phyloP scores from a whole-genome alignment of 176 grass and related monocot species.

The Cocos nucifera region DNA sequence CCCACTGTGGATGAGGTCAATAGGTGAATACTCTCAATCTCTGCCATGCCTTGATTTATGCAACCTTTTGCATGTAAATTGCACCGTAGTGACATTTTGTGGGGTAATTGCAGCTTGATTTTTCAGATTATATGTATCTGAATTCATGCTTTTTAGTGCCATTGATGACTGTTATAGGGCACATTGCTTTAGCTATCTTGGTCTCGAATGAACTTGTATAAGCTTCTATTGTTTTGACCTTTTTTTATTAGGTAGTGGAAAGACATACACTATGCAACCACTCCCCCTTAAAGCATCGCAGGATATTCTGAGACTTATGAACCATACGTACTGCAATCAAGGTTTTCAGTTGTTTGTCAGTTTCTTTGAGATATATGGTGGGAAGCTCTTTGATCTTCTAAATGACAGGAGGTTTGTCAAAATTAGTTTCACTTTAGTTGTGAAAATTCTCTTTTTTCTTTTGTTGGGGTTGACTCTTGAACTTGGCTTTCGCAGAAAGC shows the following conservation, averaged over 20 bases:
- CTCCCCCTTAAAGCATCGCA: slow-evolving; percentile 93
- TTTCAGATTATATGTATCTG: no score
- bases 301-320: slow-evolving; percentile 93
- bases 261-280: slow-evolving; percentile 96
- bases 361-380: slow-evolving; percentile 99
- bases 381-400: slow-evolving; percentile 92
- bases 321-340: slow-evolving; percentile 86
- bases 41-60: no score
- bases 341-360: slow-evolving; percentile 90
- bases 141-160: no score
- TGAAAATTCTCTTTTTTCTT: no score
- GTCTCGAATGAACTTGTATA: slow-evolving; percentile 1
- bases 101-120: no score
- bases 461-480: neutral
- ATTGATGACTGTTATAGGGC: no score
- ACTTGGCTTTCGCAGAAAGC: slow-evolving; percentile 52
- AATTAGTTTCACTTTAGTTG: slow-evolving; percentile 8
- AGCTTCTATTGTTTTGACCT: slow-evolving; percentile 21
- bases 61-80: no score
- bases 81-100: no score
- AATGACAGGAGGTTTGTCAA: slow-evolving; percentile 77
- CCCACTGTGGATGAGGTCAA: no score
- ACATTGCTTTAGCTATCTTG: neutral
- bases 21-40: no score
- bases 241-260: slow-evolving; percentile 69